phyloP scores from a whole-genome alignment of 2,329 filamentous ascomycete genomes.

The Pyricularia pennisetigena region DNA sequence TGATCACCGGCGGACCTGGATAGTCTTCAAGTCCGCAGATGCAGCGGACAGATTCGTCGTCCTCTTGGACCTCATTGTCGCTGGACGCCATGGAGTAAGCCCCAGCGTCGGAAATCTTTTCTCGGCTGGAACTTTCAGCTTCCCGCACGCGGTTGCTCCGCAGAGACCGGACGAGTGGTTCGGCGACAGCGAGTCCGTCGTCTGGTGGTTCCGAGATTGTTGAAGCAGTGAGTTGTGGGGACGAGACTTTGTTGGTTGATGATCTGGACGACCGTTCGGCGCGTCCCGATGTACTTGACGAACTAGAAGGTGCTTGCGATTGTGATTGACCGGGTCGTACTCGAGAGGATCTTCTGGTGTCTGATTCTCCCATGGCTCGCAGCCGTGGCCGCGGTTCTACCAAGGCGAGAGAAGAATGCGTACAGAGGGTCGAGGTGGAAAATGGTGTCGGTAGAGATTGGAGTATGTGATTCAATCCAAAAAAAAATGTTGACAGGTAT shows the following conservation, averaged over 20 bases:
- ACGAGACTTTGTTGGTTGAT: slow-evolving; percentile 60
- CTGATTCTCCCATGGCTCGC: slow-evolving; percentile 48
- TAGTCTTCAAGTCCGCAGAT: slow-evolving; percentile 94
- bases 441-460: neutral
- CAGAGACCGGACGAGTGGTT: slow-evolving; percentile 62
- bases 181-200: slow-evolving; percentile 47
- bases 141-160: slow-evolving; percentile 59
- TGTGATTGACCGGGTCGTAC: slow-evolving; percentile 70
- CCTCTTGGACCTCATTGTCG: slow-evolving; percentile 63
- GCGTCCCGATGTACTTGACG: slow-evolving; percentile 65
- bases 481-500: slow-evolving; percentile 14
- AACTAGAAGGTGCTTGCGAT: slow-evolving; percentile 68
- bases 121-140: slow-evolving; percentile 42
- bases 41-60: slow-evolving; percentile 92
- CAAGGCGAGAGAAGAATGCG: slow-evolving; percentile 18
- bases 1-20: slow-evolving; percentile 64
- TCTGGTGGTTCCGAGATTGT: slow-evolving; percentile 60
- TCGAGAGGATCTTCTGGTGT: slow-evolving; percentile 84
- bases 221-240: slow-evolving; percentile 62
- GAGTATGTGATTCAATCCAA: slow-evolving; percentile 6
- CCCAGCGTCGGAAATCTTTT: slow-evolving; percentile 27
- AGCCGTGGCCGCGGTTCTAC: slow-evolving; percentile 19
- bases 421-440: neutral
- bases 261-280: slow-evolving; percentile 65
- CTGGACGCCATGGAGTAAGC: slow-evolving; percentile 48